Conservation (phyloP, 306 rosid genomes). For the Malus sylvestris region DNA sequence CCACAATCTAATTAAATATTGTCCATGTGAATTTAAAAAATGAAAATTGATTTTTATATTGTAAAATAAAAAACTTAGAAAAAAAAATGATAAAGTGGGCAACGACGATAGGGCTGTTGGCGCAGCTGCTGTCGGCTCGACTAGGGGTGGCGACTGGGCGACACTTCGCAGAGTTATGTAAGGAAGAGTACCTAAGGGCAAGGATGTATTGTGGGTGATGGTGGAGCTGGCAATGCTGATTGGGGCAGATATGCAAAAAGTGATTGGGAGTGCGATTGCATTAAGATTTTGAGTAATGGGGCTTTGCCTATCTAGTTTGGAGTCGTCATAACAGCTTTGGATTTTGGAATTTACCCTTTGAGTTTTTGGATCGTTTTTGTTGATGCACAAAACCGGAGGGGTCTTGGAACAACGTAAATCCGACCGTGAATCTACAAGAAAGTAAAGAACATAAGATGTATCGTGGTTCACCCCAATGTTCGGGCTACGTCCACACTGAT, state of each 20-base stretch:
- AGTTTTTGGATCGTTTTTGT: background rate
- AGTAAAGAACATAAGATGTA: too few species aligned
- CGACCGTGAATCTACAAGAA: too few species aligned
- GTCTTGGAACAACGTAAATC: too few species aligned
- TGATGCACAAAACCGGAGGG: too few species aligned
- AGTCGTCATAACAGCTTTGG: conserved; percentile 71
- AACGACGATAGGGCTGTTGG: conserved; percentile 68
- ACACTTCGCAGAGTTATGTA: conserved; percentile 78
- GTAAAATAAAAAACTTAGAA: too few species aligned
- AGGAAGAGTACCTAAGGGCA: conserved; percentile 95
- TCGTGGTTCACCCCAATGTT: too few species aligned
- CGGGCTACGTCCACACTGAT: too few species aligned
- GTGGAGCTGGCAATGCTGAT: conserved; percentile 72
- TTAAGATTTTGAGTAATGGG: conserved; percentile 69
- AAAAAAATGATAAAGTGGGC: conserved; percentile 26
- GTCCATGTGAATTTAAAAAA: too few species aligned
- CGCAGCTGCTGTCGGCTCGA: conserved; percentile 75
- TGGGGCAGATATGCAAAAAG: conserved; percentile 93
- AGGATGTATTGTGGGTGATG: conserved; percentile 77
- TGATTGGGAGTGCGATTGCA: conserved; percentile 95
- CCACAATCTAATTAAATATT: too few species aligned
- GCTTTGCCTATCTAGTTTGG: conserved; percentile 81
- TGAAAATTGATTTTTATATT: too few species aligned
- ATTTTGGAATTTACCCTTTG: background rate
- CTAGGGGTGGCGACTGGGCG: conserved; percentile 88